Percentiles rank a stretch among this genome's conserved stretches.
Evolutionary conservation across 2,329 filamentous ascomycete genomes (phyloP).

Genomic region (Hypomyces perniciosus): DNA sequence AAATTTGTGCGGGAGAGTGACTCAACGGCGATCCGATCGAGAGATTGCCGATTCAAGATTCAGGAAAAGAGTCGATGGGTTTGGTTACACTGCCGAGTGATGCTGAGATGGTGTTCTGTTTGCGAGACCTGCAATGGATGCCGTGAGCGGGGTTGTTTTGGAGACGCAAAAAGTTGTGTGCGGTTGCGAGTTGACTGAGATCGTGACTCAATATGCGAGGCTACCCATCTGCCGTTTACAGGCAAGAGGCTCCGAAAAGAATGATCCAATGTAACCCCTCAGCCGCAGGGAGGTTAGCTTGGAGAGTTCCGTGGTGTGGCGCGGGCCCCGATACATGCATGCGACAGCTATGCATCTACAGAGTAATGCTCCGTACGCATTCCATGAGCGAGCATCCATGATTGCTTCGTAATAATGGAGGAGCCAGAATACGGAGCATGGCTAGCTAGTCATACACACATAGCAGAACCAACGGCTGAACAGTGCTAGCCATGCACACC

Average conservation of each 20-base stretch:
- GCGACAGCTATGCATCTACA: background rate
- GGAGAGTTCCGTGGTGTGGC: background rate
- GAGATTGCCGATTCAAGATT: background rate
- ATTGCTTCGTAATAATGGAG: background rate
- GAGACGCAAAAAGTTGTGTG: conserved; percentile 6
- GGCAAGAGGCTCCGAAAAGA: background rate
- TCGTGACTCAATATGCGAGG: conserved; percentile 13
- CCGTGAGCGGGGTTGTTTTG: conserved; percentile 12
- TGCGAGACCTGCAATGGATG: conserved; percentile 7
- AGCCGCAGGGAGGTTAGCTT: background rate
- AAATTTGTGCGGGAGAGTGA: conserved; percentile 9
- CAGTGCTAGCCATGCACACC: too few relatives aligned
- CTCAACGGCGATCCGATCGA: background rate
- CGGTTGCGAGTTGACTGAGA: conserved; percentile 1
- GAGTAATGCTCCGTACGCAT: background rate
- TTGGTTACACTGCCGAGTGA: background rate
- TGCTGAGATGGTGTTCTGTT: background rate
- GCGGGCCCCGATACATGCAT: conserved; percentile 10
- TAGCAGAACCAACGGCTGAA: too few relatives aligned
- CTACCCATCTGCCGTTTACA: conserved; percentile 5
- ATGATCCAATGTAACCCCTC: background rate
- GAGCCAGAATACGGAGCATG: too few relatives aligned
- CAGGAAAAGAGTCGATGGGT: background rate
- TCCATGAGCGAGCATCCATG: too few relatives aligned
- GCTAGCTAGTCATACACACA: too few relatives aligned